Conservation (phyloP, 805 yeast species). For the Saccharomycopsis capsularis region DNA sequence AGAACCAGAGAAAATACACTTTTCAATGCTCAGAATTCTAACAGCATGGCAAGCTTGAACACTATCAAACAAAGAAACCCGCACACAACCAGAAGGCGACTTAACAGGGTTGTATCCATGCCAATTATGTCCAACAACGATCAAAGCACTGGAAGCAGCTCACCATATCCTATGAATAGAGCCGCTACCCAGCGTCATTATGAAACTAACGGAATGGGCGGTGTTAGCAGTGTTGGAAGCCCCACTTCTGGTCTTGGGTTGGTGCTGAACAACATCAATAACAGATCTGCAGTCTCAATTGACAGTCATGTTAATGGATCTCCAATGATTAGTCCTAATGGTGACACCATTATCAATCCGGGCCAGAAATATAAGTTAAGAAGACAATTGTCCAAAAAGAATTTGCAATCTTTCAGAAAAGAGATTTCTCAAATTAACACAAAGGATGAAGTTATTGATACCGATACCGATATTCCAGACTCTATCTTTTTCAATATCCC, state of each 20-base stretch:
- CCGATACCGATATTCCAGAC: constrained; percentile 5
- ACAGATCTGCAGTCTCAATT: neutral
- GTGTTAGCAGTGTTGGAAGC: neutral
- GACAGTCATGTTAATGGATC: constrained; percentile 2
- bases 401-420: constrained; percentile 10
- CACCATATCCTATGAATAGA: neutral
- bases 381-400: constrained; percentile 18
- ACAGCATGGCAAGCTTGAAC: neutral
- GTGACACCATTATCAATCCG: constrained; percentile 14
- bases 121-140: neutral
- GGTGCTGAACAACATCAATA: neutral
- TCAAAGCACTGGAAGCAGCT: neutral
- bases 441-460: constrained; percentile 18
- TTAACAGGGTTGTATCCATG: constrained; percentile 5
- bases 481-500: constrained; percentile 22
- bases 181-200: neutral
- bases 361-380: constrained; percentile 18
- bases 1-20: constrained; percentile 17
- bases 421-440: constrained; percentile 15
- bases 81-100: neutral
- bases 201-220: too few relatives aligned
- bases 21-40: constrained; percentile 9
- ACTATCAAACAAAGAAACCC: neutral
- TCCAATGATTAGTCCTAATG: constrained; percentile 12
- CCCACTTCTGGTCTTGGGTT: neutral